Evolutionary conservation across 2,329 filamentous ascomycete genomes (phyloP).

Genomic region (Calonectria ilicicola): DNA sequence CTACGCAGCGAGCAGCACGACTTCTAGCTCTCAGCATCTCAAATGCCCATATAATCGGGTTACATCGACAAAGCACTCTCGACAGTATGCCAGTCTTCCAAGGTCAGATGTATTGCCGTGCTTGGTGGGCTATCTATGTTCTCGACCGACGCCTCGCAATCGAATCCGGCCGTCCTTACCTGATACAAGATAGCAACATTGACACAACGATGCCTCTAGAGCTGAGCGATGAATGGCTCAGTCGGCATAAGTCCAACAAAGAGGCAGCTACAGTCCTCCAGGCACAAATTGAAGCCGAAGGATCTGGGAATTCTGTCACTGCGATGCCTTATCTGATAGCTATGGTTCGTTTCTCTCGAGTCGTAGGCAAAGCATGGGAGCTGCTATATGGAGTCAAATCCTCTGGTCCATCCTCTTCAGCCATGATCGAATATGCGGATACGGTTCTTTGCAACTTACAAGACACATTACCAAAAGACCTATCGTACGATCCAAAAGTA

Average conservation of each 20-base stretch:
- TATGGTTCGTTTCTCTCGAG: conserved; percentile 30
- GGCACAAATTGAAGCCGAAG: conserved; percentile 13
- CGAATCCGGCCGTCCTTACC: conserved; percentile 30
- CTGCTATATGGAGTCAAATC: conserved; percentile 30
- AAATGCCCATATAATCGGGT: conserved; percentile 27
- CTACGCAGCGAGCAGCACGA: conserved; percentile 29
- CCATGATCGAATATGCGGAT: conserved; percentile 32
- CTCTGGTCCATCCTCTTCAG: conserved; percentile 8
- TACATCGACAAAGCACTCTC: conserved; percentile 30
- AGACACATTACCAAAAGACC: conserved; percentile 7
- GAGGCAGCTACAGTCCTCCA: conserved; percentile 7
- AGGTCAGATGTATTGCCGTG: conserved; percentile 28
- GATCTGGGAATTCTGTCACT: conserved; percentile 14
- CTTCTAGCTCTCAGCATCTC: conserved; percentile 27
- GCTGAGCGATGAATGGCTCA: conserved; percentile 33
- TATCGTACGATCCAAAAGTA: conserved; percentile 15
- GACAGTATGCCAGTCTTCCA: conserved; percentile 28
- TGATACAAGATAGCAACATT: conserved; percentile 33
- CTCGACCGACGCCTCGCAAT: conserved; percentile 31
- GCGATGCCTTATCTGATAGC: conserved; percentile 25
- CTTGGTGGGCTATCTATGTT: conserved; percentile 31
- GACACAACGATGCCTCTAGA: conserved; percentile 27
- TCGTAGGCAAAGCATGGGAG: conserved; percentile 33
- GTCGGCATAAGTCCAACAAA: neutral
- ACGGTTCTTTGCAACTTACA: conserved; percentile 22